Conservation (phyloP, 31 red algal genomes). For the Porphyra umbilicalis region DNA sequence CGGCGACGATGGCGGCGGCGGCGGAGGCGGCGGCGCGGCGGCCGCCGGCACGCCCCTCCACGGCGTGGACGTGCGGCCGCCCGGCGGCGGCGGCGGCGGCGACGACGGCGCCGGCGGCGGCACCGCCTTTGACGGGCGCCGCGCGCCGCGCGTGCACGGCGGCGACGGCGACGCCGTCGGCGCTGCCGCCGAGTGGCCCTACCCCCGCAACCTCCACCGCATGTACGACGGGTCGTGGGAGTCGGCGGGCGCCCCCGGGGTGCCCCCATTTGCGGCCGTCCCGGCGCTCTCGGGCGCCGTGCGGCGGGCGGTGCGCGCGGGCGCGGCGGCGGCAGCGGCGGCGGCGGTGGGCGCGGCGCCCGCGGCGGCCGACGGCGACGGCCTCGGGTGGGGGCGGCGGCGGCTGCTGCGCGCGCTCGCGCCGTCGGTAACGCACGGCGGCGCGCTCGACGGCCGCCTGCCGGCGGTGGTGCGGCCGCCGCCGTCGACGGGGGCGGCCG, state of each 20-base stretch:
- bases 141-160: not conserved
- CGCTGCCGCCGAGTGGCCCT: not conserved
- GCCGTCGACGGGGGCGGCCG: not conserved
- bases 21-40: not conserved
- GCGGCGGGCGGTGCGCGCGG: not conserved
- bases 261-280: constrained; percentile 11
- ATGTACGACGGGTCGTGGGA: constrained; percentile 58
- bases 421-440: not conserved
- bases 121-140: too few relatives aligned
- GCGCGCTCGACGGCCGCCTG: not conserved
- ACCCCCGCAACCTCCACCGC: constrained; percentile 42
- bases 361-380: not conserved
- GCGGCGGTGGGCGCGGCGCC: not conserved
- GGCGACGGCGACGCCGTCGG: not conserved
- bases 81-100: not conserved
- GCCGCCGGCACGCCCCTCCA: not conserved
- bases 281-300: not conserved
- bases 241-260: not conserved
- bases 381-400: not conserved
- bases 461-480: not conserved
- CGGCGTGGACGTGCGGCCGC: not conserved
- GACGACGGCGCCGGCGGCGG: not conserved
- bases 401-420: not conserved
- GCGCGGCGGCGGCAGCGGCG: not conserved
- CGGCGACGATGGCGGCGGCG: too few relatives aligned